phyloP scores from a whole-genome alignment of 441 rosid species.

The Mallotus repandus region DNA sequence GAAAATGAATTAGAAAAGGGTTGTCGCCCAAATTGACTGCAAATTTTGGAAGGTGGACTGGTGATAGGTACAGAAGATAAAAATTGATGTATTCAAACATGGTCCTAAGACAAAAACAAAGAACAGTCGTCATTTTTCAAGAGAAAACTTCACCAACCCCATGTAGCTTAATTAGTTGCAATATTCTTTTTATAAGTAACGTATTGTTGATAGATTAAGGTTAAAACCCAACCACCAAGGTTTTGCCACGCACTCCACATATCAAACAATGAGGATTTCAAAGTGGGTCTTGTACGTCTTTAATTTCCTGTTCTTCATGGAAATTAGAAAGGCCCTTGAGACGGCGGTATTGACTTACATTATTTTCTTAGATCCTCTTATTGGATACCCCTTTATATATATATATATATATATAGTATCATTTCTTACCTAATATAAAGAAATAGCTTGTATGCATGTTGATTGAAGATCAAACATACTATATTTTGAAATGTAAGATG shows the following conservation, averaged over 20 bases:
- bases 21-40: conserved; percentile 68
- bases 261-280: background rate
- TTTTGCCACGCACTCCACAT: background rate
- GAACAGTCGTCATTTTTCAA: background rate
- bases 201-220: too few relatives aligned
- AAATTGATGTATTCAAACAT: conserved; percentile 19
- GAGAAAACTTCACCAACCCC: background rate
- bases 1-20: conserved; percentile 9
- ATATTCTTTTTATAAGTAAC: background rate
- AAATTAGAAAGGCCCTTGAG: conserved; percentile 14
- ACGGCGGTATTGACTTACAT: conserved; percentile 49
- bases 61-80: background rate
- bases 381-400: background rate
- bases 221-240: background rate
- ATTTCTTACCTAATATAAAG: too few relatives aligned
- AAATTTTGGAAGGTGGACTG: conserved; percentile 16
- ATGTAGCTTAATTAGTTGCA: background rate
- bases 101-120: conserved; percentile 23
- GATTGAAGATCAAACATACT: too few relatives aligned
- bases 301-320: background rate
- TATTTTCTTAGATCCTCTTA: background rate
- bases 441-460: too few relatives aligned
- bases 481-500: too few relatives aligned
- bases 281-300: background rate
- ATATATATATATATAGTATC: too few relatives aligned